Conservation (phyloP, 139 green algal genomes). For the Astrephomene gubernaculifera region DNA sequence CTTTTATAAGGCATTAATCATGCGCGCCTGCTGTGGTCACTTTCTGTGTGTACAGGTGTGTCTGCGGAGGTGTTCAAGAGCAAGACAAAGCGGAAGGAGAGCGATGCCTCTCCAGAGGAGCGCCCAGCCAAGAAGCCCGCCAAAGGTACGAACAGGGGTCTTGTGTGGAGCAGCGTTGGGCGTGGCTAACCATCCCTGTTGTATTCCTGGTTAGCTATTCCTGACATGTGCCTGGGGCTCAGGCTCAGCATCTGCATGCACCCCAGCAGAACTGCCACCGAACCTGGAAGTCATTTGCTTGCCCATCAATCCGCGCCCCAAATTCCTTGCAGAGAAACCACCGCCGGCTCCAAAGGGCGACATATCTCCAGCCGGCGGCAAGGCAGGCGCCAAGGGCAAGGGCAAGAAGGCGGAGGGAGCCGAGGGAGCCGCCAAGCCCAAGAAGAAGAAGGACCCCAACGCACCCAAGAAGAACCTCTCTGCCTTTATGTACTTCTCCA, state of each 20-base stretch:
- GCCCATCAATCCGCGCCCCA: no score
- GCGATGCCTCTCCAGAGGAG: conserved; percentile 44
- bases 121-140: conserved; percentile 57
- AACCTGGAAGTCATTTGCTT: no score
- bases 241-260: no score
- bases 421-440: conserved; percentile 22
- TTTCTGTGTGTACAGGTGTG: conserved; percentile 6
- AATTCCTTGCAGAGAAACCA: conserved; percentile 17
- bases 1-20: no score
- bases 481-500: conserved; percentile 92
- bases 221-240: no score
- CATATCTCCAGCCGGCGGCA: conserved; percentile 3
- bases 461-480: conserved; percentile 88
- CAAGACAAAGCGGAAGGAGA: conserved; percentile 53
- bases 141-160: conserved; percentile 43
- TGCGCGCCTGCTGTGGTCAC: no score
- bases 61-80: conserved; percentile 4
- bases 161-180: no score
- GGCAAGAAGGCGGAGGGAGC: conserved; percentile 40
- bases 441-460: conserved; percentile 83
- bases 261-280: no score
- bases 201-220: no score
- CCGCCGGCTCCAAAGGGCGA: not conserved
- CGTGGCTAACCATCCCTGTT: no score
- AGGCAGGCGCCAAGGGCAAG: conserved; percentile 24